A percentile compares a stretch with the other conserved stretches of the same genome.
These are phyloP conservation scores for Escovopsis sp. DNA, from an alignment of 2,329 filamentous ascomycete species.

Conservation along the genomic window DNA sequence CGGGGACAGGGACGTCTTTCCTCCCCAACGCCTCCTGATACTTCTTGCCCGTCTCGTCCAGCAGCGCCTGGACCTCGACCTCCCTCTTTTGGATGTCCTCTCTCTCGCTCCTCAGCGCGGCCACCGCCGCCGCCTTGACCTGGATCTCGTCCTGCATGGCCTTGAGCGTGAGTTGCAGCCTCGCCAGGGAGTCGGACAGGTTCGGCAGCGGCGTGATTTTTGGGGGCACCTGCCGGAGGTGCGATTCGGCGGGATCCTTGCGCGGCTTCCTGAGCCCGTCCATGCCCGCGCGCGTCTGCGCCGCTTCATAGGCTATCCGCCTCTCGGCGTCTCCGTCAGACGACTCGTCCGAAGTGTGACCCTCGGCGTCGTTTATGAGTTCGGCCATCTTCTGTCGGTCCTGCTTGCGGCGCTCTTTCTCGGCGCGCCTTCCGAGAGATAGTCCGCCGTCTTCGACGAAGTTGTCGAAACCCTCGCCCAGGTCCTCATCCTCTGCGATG, in stretches of 20 bases:
- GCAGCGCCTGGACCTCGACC: constrained; percentile 60
- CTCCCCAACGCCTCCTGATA: constrained; percentile 30
- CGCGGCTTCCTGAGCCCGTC: constrained; percentile 41
- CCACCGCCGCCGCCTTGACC: constrained; percentile 45
- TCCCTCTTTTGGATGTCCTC: constrained; percentile 53
- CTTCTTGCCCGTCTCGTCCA: constrained; percentile 65
- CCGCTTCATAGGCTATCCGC: constrained; percentile 70
- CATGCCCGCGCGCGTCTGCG: constrained; percentile 77
- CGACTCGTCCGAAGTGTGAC: constrained; percentile 42
- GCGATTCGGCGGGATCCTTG: constrained; percentile 17
- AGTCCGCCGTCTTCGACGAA: constrained; percentile 77
- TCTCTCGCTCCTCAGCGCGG: constrained; percentile 53
- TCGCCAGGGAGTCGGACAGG: constrained; percentile 48
- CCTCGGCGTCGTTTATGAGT: constrained; percentile 68
- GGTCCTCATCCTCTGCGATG: constrained; percentile 74
- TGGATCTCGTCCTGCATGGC: constrained; percentile 49
- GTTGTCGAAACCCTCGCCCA: constrained; percentile 85
- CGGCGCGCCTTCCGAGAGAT: constrained; percentile 62
- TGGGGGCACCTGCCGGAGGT: constrained; percentile 43
- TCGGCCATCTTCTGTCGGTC: constrained; percentile 67
- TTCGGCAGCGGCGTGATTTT: constrained; percentile 66
- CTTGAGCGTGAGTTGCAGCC: constrained; percentile 44
- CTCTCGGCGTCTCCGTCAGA: constrained; percentile 58
- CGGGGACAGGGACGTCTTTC: constrained; percentile 1
- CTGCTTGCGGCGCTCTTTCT: constrained; percentile 50